Base-by-base conservation (phyloP, 2,329 filamentous ascomycete species). In the Exophiala calicioides region DNA sequence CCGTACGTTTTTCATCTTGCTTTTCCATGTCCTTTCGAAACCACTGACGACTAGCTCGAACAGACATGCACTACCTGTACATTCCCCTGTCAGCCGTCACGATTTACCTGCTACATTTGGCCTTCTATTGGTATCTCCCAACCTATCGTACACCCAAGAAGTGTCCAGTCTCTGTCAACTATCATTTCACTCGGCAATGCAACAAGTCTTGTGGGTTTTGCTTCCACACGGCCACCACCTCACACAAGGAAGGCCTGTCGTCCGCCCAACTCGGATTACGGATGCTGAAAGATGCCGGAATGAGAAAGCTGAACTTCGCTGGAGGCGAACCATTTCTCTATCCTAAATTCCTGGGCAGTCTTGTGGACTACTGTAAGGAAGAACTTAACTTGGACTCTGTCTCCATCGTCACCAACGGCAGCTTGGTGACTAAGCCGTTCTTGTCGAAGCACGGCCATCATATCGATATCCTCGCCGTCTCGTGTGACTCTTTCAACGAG, bases 241-340 rank as follows among this genome's bases (percentile, higher is more conserved):
- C 72, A 2, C 62, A 74, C 57, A 67, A 74, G 3, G 65, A 68
- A 2, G 47, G 63, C 4, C 52, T 70, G n/a, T 58, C 63, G 0
- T 60, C 73, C 0, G 72, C 73, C 26, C 72, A 77, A 57, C 52
- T 47, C 1, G 76, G 71, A 6, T 66, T 80, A 3, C 56, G 45
- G 2, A 65, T 78, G 2, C 68, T 80, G 10, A 68, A 68, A 42
- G 55, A 70, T 0, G 76, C 74, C 3, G 77, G 76, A 10, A 79
- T 79, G 76, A 67, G 63, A 38, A 80, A 79, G 57, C 64, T 79
- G 58, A 79, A 79, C 58, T 74, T 80, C 52, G 76, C 76, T 0
- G 77, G 76, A 20, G 76, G 77, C 9, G 76, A 80, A 50, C 76
- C 77, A 0, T 77, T 79, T 52, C 68, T 80, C 6, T 74, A 79